Evolutionary conservation across 306 rosid genomes (phyloP).

Genomic region (Cucurbita argyrosperma): DNA sequence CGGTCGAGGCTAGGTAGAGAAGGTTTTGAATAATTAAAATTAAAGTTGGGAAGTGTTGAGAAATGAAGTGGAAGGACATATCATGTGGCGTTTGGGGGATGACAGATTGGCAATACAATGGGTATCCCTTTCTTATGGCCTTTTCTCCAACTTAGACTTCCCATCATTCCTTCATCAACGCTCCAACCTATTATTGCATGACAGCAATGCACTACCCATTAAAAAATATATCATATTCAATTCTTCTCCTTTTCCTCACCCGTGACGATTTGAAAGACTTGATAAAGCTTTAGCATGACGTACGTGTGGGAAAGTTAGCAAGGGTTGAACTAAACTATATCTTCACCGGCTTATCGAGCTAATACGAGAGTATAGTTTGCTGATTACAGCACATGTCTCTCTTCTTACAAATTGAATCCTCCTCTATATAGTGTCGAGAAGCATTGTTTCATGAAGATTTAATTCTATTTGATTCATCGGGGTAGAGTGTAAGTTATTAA

Average conservation of each 20-base stretch:
- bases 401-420: background rate
- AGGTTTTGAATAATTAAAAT: background rate
- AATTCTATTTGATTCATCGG: background rate
- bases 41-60: background rate
- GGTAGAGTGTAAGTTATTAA: background rate
- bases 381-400: background rate
- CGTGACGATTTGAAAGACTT: background rate
- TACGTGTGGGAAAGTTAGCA: no score
- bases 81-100: background rate
- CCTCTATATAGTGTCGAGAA: background rate
- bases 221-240: background rate
- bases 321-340: background rate
- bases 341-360: background rate
- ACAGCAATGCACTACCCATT: background rate
- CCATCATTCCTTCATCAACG: constrained; percentile 2
- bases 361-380: background rate
- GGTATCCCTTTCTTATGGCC: background rate
- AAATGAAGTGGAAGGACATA: background rate
- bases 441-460: background rate
- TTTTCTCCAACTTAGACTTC: background rate
- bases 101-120: background rate
- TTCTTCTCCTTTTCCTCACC: background rate
- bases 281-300: no score
- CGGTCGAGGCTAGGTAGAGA: no score
- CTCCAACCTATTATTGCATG: background rate